Percentiles rank a stretch among this genome's conserved stretches.
Conservation (phyloP, 1,139 yeast genomes). For the Yamadazyma atlantica region DNA sequence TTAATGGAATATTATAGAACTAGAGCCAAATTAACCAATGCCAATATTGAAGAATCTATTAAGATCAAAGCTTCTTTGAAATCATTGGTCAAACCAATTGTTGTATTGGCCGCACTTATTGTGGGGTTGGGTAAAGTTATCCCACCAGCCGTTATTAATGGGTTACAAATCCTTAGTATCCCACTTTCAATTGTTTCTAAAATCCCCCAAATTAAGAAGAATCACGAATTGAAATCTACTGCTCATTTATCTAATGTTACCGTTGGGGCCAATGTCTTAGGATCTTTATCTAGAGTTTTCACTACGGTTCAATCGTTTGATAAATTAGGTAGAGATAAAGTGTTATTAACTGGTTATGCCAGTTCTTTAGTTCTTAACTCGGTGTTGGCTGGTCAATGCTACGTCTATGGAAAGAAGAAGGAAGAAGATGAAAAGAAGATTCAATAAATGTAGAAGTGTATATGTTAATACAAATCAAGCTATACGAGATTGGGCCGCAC, state of each 20-base stretch:
- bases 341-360: conserved; percentile 36
- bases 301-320: conserved; percentile 47
- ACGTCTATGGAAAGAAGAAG: conserved; percentile 22
- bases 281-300: conserved; percentile 56
- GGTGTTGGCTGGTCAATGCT: conserved; percentile 34
- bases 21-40: conserved; percentile 15
- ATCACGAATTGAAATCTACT: conserved; percentile 49
- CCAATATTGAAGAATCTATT: conserved; percentile 18
- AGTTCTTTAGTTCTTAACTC: conserved; percentile 35
- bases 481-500: background rate
- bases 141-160: conserved; percentile 29
- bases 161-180: conserved; percentile 50
- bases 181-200: conserved; percentile 55
- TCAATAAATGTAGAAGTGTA: too few relatives aligned
- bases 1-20: conserved; percentile 37
- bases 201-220: conserved; percentile 54
- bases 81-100: conserved; percentile 28
- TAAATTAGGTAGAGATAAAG: conserved; percentile 26
- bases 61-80: conserved; percentile 19
- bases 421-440: conserved; percentile 6
- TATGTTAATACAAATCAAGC: too few relatives aligned
- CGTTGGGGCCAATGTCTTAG: conserved; percentile 54
- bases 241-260: conserved; percentile 55
- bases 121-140: conserved; percentile 33
- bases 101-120: conserved; percentile 25